Evolutionary conservation across 2,329 filamentous ascomycete genomes (phyloP).

Genomic region (Neocatenulostroma microsporum): DNA sequence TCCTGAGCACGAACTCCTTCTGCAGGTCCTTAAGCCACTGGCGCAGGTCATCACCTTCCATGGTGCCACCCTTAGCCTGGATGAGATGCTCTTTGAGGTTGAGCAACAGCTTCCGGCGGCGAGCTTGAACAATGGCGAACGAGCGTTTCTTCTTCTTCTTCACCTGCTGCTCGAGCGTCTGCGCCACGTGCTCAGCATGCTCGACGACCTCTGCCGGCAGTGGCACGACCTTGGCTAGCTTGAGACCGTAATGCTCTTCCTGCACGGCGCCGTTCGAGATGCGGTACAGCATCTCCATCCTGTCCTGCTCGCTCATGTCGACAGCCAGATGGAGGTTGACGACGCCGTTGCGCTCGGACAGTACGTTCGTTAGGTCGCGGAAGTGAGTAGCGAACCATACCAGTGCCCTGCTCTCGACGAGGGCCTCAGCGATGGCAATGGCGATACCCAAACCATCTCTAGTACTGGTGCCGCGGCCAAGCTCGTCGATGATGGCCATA

Average conservation of each 20-base stretch:
- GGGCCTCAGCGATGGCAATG: slow-evolving; percentile 77
- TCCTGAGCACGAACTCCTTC: slow-evolving; percentile 63
- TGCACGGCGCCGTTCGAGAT: slow-evolving; percentile 63
- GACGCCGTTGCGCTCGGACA: slow-evolving; percentile 68
- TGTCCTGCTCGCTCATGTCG: slow-evolving; percentile 47
- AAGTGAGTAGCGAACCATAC: slow-evolving; percentile 97
- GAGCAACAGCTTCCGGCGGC: slow-evolving; percentile 65
- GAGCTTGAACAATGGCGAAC: slow-evolving; percentile 50
- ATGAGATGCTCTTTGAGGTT: slow-evolving; percentile 63
- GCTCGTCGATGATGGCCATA: slow-evolving; percentile 74
- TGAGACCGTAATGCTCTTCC: slow-evolving; percentile 74
- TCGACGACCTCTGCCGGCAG: slow-evolving; percentile 62
- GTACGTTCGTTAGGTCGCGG: slow-evolving; percentile 66
- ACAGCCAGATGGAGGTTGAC: slow-evolving; percentile 75
- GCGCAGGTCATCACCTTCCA: slow-evolving; percentile 56
- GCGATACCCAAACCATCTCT: slow-evolving; percentile 84
- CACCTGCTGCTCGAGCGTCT: slow-evolving; percentile 51
- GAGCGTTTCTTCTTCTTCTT: slow-evolving; percentile 54
- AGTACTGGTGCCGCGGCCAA: slow-evolving; percentile 84
- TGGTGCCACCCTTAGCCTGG: slow-evolving; percentile 57
- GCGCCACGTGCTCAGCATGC: slow-evolving; percentile 59
- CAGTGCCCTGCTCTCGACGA: slow-evolving; percentile 67
- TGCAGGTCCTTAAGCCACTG: slow-evolving; percentile 61
- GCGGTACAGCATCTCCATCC: slow-evolving; percentile 83
- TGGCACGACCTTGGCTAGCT: slow-evolving; percentile 65